A percentile compares a stretch with the other conserved stretches of the same genome.
Evolutionary conservation across 1,139 yeast genomes (phyloP).

Genomic region (Lodderomyces oxycetoniae): DNA sequence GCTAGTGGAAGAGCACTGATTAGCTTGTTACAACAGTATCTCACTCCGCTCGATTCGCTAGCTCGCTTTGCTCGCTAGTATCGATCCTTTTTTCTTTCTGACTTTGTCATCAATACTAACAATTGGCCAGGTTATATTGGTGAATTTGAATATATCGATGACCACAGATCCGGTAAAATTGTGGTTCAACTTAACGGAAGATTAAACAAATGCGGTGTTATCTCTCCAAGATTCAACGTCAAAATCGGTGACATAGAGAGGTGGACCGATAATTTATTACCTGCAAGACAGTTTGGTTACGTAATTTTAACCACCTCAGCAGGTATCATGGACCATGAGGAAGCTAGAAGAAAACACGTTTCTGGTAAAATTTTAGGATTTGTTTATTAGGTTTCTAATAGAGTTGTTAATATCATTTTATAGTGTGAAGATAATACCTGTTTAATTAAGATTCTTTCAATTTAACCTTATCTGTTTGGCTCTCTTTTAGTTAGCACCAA

Average conservation of each 20-base stretch:
- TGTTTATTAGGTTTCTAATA: constrained; percentile 62
- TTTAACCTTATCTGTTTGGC: too few species aligned
- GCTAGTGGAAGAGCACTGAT: too few species aligned
- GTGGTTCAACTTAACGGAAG: constrained; percentile 97
- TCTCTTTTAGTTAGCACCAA: too few species aligned
- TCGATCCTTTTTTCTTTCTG: constrained; percentile 1
- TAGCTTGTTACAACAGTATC: too few species aligned
- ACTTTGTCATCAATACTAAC: constrained; percentile 10
- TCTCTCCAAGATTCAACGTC: constrained; percentile 96
- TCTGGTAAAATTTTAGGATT: constrained; percentile 97
- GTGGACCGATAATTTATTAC: constrained; percentile 96
- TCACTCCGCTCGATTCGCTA: too few species aligned
- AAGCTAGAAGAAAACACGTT: constrained; percentile 99
- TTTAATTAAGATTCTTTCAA: too few species aligned
- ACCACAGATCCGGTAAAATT: constrained; percentile 98
- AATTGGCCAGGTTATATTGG: constrained; percentile 73
- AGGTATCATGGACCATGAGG: constrained; percentile 99
- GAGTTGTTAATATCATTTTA: neutral
- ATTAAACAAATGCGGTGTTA: constrained; percentile 97
- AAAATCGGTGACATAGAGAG: constrained; percentile 90
- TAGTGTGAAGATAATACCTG: neutral
- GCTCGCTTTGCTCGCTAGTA: too few species aligned
- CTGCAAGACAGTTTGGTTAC: constrained; percentile 98
- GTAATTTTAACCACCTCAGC: constrained; percentile 97
- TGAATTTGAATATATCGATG: constrained; percentile 97